A percentile compares a stretch with the other conserved stretches of the same genome.
Evolutionary conservation across 2,329 filamentous ascomycete species (phyloP).

Genomic region (Diaporthe eres): DNA sequence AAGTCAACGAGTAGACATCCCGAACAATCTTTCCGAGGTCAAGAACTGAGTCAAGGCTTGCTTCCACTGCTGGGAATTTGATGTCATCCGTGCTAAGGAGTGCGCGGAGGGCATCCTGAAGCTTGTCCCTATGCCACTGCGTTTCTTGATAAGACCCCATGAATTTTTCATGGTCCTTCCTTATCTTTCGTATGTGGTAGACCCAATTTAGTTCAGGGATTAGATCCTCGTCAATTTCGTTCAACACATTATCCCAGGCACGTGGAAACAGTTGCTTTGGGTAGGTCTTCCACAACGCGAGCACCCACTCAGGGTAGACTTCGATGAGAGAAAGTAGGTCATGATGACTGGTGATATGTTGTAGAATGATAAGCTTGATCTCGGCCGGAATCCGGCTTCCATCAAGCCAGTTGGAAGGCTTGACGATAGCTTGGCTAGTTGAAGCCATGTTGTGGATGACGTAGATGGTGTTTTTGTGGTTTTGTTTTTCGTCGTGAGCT

Average conservation of each 20-base stretch:
- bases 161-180: not conserved
- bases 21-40: not conserved
- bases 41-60: not conserved
- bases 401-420: not conserved
- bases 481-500: not conserved
- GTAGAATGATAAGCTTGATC: not conserved
- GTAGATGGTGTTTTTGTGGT: not conserved
- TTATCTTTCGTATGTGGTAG: not conserved
- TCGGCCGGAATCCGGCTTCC: not conserved
- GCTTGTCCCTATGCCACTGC: not conserved
- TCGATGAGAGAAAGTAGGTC: not conserved
- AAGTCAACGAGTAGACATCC: not conserved
- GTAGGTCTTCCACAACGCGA: not conserved
- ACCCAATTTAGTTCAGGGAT: not conserved
- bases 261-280: not conserved
- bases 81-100: not conserved
- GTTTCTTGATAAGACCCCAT: not conserved
- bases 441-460: not conserved
- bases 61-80: accelerated
- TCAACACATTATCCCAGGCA: not conserved
- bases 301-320: not conserved
- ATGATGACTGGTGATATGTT: not conserved
- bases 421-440: not conserved
- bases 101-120: not conserved
- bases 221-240: accelerated